A percentile compares a stretch with the other conserved stretches of the same genome.
phyloP scores from a whole-genome alignment of 1,284 basidiomycete genomes.

The Cutaneotrichosporon sp. region DNA sequence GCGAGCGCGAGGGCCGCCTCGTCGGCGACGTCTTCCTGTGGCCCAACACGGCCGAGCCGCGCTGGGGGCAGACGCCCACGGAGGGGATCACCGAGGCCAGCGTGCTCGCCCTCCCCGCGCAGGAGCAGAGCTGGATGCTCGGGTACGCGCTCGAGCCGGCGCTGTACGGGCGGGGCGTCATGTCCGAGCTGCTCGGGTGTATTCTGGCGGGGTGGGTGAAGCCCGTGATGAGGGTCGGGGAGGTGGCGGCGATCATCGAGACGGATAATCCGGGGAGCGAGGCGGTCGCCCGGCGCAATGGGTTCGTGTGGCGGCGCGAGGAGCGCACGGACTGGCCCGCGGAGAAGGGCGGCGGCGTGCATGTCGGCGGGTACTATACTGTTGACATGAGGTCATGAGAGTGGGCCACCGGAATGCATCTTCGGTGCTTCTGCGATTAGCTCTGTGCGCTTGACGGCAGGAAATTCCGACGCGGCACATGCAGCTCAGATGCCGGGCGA shows the following conservation, averaged over 20 bases:
- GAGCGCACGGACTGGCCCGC: constrained; percentile 25
- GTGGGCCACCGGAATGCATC: too few relatives aligned
- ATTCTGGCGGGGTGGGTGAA: constrained; percentile 16
- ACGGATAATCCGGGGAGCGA: constrained; percentile 20
- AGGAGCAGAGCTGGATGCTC: constrained; percentile 20
- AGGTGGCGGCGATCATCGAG: constrained; percentile 20
- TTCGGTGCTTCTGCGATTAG: too few relatives aligned
- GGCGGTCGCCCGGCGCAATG: constrained; percentile 19
- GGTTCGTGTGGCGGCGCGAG: constrained; percentile 15
- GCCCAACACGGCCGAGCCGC: background rate
- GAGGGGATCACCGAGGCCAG: background rate
- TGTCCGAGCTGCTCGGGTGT: constrained; percentile 15
- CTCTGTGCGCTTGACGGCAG: too few relatives aligned
- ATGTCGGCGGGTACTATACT: background rate
- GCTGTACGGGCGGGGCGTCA: constrained; percentile 21
- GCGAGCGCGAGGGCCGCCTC: constrained; percentile 10
- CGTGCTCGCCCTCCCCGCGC: constrained; percentile 8
- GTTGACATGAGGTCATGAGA: background rate
- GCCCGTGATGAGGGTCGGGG: constrained; percentile 16
- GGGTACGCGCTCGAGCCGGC: constrained; percentile 26
- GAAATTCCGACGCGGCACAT: too few relatives aligned
- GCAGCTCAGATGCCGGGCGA: too few relatives aligned
- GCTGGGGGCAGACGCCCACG: background rate
- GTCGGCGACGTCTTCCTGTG: constrained; percentile 26
- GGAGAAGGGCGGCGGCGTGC: constrained; percentile 29